Conservation (phyloP, 495 filamentous ascomycete genomes). For the Penicillium roqueforti region DNA sequence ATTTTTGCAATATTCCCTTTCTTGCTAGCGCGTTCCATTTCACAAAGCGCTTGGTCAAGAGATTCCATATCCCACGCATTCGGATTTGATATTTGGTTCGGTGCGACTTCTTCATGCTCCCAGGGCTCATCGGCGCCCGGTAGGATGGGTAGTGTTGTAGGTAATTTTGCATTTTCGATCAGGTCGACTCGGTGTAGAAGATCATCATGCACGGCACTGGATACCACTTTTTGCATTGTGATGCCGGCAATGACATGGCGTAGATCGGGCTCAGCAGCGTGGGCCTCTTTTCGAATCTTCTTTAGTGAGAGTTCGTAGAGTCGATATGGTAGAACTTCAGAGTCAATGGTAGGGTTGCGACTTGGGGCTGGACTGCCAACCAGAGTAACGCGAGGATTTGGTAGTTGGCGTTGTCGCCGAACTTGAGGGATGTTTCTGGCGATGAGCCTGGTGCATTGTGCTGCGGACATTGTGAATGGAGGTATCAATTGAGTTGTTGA, state of each 20-base stretch:
- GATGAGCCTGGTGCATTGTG: slow-evolving; percentile 16
- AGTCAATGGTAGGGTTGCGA: slow-evolving; percentile 17
- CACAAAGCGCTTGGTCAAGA: slow-evolving; percentile 18
- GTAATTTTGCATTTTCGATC: slow-evolving; percentile 3
- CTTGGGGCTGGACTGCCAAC: slow-evolving; percentile 7
- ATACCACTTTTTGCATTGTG: slow-evolving; percentile 22
- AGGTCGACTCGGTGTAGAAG: slow-evolving; percentile 19
- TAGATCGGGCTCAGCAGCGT: slow-evolving; percentile 21
- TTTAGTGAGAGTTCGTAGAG: slow-evolving; percentile 24
- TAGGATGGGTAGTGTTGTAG: slow-evolving; percentile 9
- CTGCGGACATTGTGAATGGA: not conserved
- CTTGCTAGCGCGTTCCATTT: slow-evolving; percentile 18
- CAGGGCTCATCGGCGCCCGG: slow-evolving; percentile 13
- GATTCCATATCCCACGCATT: slow-evolving; percentile 16
- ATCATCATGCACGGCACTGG: slow-evolving; percentile 15
- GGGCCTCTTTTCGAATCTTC: slow-evolving; percentile 27
- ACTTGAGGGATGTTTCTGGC: slow-evolving; percentile 17
- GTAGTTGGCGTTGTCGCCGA: slow-evolving; percentile 6
- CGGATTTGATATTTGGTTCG: not conserved
- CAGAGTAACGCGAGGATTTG: slow-evolving; percentile 10
- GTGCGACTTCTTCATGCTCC: slow-evolving; percentile 13
- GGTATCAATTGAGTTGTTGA: not conserved
- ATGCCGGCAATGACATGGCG: slow-evolving; percentile 22
- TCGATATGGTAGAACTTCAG: slow-evolving; percentile 24
- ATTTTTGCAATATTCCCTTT: slow-evolving; percentile 18